Base-by-base conservation (phyloP, 2,329 filamentous ascomycete genomes). In the Aspergillus thermomutatus region DNA sequence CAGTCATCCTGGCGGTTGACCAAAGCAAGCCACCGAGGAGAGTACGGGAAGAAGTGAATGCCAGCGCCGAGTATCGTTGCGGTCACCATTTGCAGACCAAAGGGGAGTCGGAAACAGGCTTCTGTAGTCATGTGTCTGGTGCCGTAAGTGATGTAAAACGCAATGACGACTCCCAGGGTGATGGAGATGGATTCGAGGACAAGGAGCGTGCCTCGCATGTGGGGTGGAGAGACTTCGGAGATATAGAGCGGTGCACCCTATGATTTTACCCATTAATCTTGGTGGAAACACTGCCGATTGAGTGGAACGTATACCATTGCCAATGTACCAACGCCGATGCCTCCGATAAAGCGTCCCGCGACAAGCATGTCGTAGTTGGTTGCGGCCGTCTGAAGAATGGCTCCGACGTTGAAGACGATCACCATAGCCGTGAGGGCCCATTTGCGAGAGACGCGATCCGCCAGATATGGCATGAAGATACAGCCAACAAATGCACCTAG, bases 101-200 rank as follows among this genome's bases (percentile, higher is more conserved):
- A 78, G 0, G 78, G 77, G 0, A 81, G 70, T 3, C 78, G 72
- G 63, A 74, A 80, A 4, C 78, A 69, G 66, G 71, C 73, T 64
- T 79, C 73, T 31, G 73, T 65, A 0, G 68, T 57, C 43, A 82
- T 75, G 59, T 73, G 71, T 5, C 73, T 68, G 0, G 80, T 83
- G 0, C 76, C 82, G 55, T 83, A 85, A 0, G 79, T 80, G 40
- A 82, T 81, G 78, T 80, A 84, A 63, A 78, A 84, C 1, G 81
- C 77, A 25, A 82, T 71, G 3, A 83, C 76, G 55, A 78, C 80
- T n/a, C 31, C 79, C 21, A 73, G 66, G 11, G 79, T 77, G 51
- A 81, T 81, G 50, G 69, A 72, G 55, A 81, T 70, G 50, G 79
- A 73, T 55, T 81, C 76, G 3, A 81, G 66, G 1, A 80, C 58